A percentile compares a stretch with the other conserved stretches of the same genome.
phyloP scores from a whole-genome alignment of 148 eudicot species.

The Fagopyrum homotropicum region DNA sequence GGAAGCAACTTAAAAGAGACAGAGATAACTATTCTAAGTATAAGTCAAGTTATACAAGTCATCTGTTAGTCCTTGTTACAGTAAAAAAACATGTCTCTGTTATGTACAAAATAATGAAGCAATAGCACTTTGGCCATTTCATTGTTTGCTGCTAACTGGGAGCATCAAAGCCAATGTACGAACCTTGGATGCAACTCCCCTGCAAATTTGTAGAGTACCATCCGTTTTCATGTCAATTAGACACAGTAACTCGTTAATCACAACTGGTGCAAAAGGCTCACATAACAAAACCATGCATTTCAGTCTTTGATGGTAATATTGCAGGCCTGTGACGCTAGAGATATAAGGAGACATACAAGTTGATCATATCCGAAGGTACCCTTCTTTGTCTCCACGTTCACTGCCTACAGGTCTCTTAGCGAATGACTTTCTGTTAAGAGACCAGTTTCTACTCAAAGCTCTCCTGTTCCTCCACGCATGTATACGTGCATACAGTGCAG shows the following conservation, averaged over 20 bases:
- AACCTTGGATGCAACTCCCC: no score
- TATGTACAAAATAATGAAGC: slow-evolving; percentile 6
- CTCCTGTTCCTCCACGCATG: slow-evolving; percentile 55
- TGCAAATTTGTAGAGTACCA: no score
- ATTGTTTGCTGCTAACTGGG: neutral
- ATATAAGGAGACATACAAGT: neutral
- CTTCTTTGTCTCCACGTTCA: slow-evolving; percentile 33
- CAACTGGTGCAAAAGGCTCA: neutral
- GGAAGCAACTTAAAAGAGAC: no score
- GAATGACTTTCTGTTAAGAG: slow-evolving; percentile 53
- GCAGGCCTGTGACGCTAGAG: neutral
- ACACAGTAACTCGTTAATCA: neutral
- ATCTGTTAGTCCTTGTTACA: neutral
- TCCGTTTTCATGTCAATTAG: no score
- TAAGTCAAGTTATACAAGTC: neutral
- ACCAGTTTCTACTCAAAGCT: slow-evolving; percentile 46
- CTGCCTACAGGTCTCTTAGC: slow-evolving; percentile 29
- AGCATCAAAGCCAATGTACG: neutral
- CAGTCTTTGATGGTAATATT: neutral
- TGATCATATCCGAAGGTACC: slow-evolving; percentile 65
- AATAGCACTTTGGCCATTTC: neutral
- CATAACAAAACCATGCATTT: neutral
- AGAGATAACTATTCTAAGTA: neutral
- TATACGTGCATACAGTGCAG: slow-evolving; percentile 46
- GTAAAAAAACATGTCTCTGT: neutral